Evolutionary conservation across 2,329 filamentous ascomycete genomes (phyloP), one percentile per base, ranked within the genome.

Genomic region (Chaetothyriales sp.): DNA sequence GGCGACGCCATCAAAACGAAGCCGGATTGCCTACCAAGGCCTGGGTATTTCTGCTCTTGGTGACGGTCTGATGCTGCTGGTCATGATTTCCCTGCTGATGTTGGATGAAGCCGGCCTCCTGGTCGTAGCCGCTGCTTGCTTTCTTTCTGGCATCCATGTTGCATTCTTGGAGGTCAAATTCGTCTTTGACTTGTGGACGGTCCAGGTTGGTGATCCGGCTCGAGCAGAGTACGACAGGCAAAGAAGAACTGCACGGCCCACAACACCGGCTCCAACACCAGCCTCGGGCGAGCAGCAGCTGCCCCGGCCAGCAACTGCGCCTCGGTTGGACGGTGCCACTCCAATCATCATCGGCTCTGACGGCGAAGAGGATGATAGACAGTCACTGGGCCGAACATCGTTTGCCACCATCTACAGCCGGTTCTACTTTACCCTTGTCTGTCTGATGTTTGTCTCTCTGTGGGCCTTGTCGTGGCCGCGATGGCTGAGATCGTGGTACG

Each of bases 111-210:
- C 73, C 1, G 71, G 76, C 0, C 79, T 78, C 55, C 63, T 80
- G 28, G 68, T 76, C 15, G 63, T 81, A 49, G 71, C 78, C 15
- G 71, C 72, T 1, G 71, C 74, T 22, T 74, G 74, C 2, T 82
- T 81, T 60, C 62, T 82, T 18, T 72, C 76, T 1, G 75, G 81
- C 55, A 71, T 80, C 47, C 77, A 75, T 15, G 76, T 80, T 20
- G 74, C 75, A 51, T 77, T 78, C 61, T 76, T 81, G 51, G 78
- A 78, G 28, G 79, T 82, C 68, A 75, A 77, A 49, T 82, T 83
- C 57, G 68, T 82, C 60, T 77, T 80, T 68, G 78, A 81, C 49
- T 78, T 83, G n/a, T 82, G 78, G 79, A 72, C 73, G 18, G 75
- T 80, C 1, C 79, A 82, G 60, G 74, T 60, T n/a, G 59, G 58